phyloP scores from a whole-genome alignment of 345 rosid species.

The Aethionema arabicum region DNA sequence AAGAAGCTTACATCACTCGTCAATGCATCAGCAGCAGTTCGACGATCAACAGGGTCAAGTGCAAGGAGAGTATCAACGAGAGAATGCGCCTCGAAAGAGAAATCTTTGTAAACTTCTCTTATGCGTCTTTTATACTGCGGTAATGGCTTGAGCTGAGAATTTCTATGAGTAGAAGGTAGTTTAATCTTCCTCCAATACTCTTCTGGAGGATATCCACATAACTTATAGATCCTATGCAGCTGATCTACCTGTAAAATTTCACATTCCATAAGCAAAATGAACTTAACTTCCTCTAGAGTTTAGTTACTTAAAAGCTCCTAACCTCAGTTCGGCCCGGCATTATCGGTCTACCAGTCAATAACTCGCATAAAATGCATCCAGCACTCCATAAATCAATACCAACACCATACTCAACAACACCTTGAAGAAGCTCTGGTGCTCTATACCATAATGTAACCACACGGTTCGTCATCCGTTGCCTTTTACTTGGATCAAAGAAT shows the following conservation, averaged over 20 bases:
- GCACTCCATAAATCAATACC: constrained; percentile 98
- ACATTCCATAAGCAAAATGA: not conserved
- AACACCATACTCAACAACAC: constrained; percentile 78
- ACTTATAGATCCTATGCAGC: constrained; percentile 82
- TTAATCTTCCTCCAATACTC: constrained; percentile 92
- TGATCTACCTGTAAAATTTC: constrained; percentile 68
- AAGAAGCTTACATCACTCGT: constrained; percentile 75
- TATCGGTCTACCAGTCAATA: constrained; percentile 89
- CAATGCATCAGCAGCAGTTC: constrained; percentile 77
- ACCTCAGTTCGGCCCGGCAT: constrained; percentile 99
- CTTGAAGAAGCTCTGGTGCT: constrained; percentile 96
- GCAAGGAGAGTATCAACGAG: constrained; percentile 85
- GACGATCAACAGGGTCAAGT: constrained; percentile 84
- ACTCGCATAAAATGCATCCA: constrained; percentile 92
- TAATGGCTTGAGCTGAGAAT: constrained; percentile 65
- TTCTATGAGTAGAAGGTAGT: constrained; percentile 61
- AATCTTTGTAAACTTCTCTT: constrained; percentile 72
- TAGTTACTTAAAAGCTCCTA: not conserved
- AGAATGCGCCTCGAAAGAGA: constrained; percentile 70
- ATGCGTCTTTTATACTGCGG: constrained; percentile 72
- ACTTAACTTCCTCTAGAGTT: too few relatives aligned
- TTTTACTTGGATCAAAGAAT: constrained; percentile 73
- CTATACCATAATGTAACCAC: constrained; percentile 98
- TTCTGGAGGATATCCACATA: constrained; percentile 91
- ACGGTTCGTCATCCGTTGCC: constrained; percentile 88